Evolutionary conservation across 768 basidiomycete genomes (phyloP), one percentile per base, ranked within the genome.

Genomic region (Porpolomopsis calyptriformis): DNA sequence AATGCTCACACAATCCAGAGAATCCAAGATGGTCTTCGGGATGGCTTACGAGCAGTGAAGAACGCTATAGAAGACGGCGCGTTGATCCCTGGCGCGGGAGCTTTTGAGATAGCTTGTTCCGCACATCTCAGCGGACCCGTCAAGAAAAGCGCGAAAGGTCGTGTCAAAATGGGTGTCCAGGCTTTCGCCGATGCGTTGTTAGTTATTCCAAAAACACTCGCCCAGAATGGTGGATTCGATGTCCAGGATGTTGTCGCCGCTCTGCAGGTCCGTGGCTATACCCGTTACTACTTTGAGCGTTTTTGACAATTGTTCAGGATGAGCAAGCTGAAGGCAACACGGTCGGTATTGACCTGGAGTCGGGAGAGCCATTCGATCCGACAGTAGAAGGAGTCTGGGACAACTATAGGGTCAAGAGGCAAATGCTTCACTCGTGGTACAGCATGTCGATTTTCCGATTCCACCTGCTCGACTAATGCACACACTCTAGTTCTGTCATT

Each of bases 331-430:
- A 96, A 52, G 92, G 91, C n/a, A 87, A 88, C 57, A 67, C 77
- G 36, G 93, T 94, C 52, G 96, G 96, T 12, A 63, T 99, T 51
- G 89, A 98, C 65, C 70, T 99, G 29, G 71, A 90, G 60, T 85
- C 91, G 14, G 96, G 96, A 43, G 91, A 96, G 63, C 92, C 94
- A 1, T 86, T 94, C 59, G 94, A 99, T 59, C 96, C 96, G 18
- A 88, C 88, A 8, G 82, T 89, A 4, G 86, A 92, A 59, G 96
- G 96, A 29, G 82, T 99, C 22, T 99, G 93, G 93, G 96, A 99
- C 62, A 98, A 97, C 67, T 98, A 96, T 61, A 74, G 96, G 53
- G 96, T 99, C 50, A 99, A 99, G 72, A 74, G 94, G 50, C 96
- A 99, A 61, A 96, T 99, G 91, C 67, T 99, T 38, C 93, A 97